Evolutionary conservation across 495 filamentous ascomycete genomes (phyloP).

Genomic region (Hypoxylon trugodes): DNA sequence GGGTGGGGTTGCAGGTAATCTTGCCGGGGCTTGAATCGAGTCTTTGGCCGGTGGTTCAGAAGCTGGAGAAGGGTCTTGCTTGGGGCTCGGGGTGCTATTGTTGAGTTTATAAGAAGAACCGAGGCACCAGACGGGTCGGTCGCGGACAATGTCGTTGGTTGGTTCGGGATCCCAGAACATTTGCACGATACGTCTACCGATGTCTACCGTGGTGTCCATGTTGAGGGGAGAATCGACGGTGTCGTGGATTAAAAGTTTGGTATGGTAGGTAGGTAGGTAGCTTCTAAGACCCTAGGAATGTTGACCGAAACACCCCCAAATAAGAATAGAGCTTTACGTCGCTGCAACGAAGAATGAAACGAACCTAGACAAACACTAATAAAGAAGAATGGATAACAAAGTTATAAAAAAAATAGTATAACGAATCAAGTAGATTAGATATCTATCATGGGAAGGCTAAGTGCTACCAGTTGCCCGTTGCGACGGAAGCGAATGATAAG

Average conservation of each 20-base stretch:
- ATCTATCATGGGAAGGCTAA: too few species aligned
- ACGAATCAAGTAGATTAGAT: too few species aligned
- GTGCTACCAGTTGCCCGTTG: background rate
- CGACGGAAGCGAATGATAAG: background rate
- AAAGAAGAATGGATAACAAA: background rate
- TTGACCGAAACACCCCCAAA: constrained; percentile 1
- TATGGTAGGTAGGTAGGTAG: too few species aligned
- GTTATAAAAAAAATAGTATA: background rate
- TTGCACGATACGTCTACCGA: constrained; percentile 80
- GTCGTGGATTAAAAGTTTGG: background rate
- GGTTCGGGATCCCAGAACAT: constrained; percentile 97
- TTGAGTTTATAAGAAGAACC: constrained; percentile 75
- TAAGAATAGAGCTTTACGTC: constrained; percentile 5
- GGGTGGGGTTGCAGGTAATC: constrained; percentile 52
- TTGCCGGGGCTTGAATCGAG: constrained; percentile 29
- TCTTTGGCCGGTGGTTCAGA: constrained; percentile 23
- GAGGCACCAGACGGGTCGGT: constrained; percentile 85
- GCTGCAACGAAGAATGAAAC: background rate
- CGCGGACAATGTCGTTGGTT: constrained; percentile 75
- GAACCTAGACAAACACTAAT: background rate
- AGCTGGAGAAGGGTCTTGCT: constrained; percentile 24
- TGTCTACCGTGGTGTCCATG: constrained; percentile 55
- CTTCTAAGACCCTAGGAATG: background rate
- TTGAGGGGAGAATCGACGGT: constrained; percentile 15
- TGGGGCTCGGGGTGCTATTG: constrained; percentile 37